Conservation (phyloP, 208 protist genomes). For the Trypanosoma boissoni region DNA sequence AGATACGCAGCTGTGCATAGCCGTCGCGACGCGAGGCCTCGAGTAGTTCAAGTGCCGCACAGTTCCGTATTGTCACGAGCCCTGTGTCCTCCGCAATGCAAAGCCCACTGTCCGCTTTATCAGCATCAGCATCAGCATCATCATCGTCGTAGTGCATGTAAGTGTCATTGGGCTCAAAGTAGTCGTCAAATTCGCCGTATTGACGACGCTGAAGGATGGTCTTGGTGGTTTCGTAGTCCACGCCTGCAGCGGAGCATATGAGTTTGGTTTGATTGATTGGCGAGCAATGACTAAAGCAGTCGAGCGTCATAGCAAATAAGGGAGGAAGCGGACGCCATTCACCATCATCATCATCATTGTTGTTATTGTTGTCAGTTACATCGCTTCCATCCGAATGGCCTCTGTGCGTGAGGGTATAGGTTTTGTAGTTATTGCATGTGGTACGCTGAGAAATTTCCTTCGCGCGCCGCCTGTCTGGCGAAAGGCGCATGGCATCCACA, state of each 20-base stretch:
- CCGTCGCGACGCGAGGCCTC: background rate
- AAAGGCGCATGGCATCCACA: background rate
- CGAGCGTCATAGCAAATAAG: conserved; percentile 9
- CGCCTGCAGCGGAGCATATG: conserved; percentile 12
- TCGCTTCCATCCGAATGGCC: too few species aligned
- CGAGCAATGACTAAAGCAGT: conserved; percentile 3
- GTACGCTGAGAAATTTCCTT: too few species aligned
- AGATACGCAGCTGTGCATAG: background rate
- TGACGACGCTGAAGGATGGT: too few species aligned
- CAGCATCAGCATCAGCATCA: background rate
- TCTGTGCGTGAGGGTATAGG: too few species aligned
- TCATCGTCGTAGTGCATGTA: too few species aligned
- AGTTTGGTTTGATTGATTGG: conserved; percentile 20
- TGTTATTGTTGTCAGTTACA: background rate
- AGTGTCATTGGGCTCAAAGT: too few species aligned
- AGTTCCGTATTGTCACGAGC: conserved; percentile 6
- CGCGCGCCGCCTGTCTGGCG: too few species aligned
- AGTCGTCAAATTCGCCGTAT: too few species aligned
- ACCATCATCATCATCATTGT: background rate
- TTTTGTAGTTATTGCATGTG: too few species aligned
- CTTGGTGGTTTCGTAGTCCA: conserved; percentile 10
- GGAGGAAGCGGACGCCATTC: conserved; percentile 3
- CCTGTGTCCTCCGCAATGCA: conserved; percentile 1
- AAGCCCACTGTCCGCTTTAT: background rate
- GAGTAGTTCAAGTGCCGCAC: conserved; percentile 9